Evolutionary conservation across 192 early-diverging fungal species (phyloP), one percentile per base, ranked within the genome.

Genomic region (Irineochytrium annulatum): DNA sequence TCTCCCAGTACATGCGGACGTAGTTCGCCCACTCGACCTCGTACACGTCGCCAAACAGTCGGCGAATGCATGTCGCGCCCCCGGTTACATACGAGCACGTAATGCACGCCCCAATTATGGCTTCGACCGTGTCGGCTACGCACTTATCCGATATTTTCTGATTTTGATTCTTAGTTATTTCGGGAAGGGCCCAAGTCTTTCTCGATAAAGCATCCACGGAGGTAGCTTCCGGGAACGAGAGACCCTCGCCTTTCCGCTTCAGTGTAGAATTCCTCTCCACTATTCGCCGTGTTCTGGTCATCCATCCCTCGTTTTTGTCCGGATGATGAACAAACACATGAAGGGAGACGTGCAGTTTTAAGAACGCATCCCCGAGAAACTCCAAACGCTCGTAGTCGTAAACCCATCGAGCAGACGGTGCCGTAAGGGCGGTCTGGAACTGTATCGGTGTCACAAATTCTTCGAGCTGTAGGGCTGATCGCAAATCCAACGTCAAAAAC

Each of bases 371-470:
- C 5, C 94, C 94, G 16, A 95, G 73, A 3, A 87, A 85, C 73
- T 97, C 93, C 0, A 93, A 69, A 0, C 94, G 88, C 70, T 97
- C 91, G 64, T 97, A 95, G 64, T 89, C 82, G 55, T 75, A 76
- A 28, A 80, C 79, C 57, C 81, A 71, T 58, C 67, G 81, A 2
- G 92, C 76, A 4, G 84, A 81, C 14, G 89, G 77, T 1, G 89
- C 72, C 0, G 91, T 91, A 41, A 92, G 78, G 6, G 93, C 94
- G 16, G 46, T 52, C 41, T 68, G 65, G 27, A 75, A 57, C 30
- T 60, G 19, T 17, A 5, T 26, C 6, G 62, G 62, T 44, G 62
- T 43, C 28, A 35, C 30, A 3, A 27, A 3, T 3, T 56, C 53
- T 17, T 16, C 28, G 24, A 63, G 31, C 3, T 66, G 57, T 37